phyloP scores from a whole-genome alignment of 768 basidiomycete species.

The Lactifluus hygrophoroides region DNA sequence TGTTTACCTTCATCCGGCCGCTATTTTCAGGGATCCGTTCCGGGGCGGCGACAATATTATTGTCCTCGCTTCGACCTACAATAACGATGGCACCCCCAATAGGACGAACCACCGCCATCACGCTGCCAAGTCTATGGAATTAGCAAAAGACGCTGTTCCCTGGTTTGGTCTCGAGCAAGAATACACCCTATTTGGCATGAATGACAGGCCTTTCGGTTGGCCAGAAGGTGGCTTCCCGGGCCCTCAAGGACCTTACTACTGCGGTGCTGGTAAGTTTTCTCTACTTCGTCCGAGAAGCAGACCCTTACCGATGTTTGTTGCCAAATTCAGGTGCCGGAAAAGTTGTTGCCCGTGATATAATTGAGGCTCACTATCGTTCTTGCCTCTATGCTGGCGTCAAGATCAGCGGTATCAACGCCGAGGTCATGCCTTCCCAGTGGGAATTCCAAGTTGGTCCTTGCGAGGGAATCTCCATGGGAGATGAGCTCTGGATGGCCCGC shows the following conservation, averaged over 20 bases:
- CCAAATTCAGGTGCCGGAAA: slow-evolving; percentile 75
- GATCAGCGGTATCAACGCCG: slow-evolving; percentile 99
- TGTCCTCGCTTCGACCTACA: slow-evolving; percentile 95
- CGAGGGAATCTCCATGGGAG: slow-evolving; percentile 96
- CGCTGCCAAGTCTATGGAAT: slow-evolving; percentile 93
- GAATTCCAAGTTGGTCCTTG: slow-evolving; percentile 99
- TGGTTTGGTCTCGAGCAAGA: slow-evolving; percentile 99
- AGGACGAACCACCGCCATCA: slow-evolving; percentile 92
- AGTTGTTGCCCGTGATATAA: slow-evolving; percentile 96
- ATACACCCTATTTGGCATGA: slow-evolving; percentile 93
- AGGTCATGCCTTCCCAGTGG: slow-evolving; percentile 99
- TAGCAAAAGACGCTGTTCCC: slow-evolving; percentile 66
- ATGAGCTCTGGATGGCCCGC: slow-evolving; percentile 99
- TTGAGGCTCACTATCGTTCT: slow-evolving; percentile 98
- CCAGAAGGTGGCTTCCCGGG: slow-evolving; percentile 99
- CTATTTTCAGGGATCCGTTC: slow-evolving; percentile 99
- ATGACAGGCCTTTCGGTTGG: slow-evolving; percentile 90
- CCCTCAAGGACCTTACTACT: slow-evolving; percentile 99
- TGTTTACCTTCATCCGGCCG: slow-evolving; percentile 93
- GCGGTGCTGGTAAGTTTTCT: slow-evolving; percentile 77
- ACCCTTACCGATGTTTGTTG: neutral
- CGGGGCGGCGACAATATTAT: slow-evolving; percentile 97
- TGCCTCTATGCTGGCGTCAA: slow-evolving; percentile 93
- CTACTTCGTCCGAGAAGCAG: neutral
- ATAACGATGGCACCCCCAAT: slow-evolving; percentile 98